Conservation (phyloP, 2,329 filamentous ascomycete species). For the Berkeleyomyces rouxiae region DNA sequence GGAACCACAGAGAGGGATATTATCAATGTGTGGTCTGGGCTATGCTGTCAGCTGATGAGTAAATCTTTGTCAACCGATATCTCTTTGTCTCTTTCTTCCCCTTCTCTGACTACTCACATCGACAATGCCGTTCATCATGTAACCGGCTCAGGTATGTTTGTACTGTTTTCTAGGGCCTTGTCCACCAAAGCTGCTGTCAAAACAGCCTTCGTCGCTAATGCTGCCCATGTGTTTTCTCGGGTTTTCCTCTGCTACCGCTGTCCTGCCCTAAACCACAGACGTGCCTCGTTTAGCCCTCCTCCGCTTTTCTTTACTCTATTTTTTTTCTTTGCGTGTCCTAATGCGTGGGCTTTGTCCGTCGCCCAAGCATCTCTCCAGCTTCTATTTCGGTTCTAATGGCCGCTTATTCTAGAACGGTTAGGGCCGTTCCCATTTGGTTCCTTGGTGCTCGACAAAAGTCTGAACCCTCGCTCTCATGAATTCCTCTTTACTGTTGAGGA, state of each 20-base stretch:
- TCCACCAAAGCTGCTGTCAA: not conserved
- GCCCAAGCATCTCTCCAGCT: not conserved
- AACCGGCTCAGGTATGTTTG: no score
- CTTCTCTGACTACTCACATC: no score
- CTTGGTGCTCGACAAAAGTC: not conserved
- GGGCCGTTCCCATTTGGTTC: not conserved
- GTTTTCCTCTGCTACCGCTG: not conserved
- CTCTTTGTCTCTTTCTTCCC: no score
- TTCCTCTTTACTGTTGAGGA: no score
- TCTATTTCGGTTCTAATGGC: not conserved
- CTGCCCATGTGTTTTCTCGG: not conserved
- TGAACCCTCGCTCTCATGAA: not conserved
- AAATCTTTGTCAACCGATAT: no score
- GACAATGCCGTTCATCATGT: no score
- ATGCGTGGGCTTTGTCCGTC: not conserved
- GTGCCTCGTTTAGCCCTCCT: not conserved
- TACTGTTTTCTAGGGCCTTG: not conserved
- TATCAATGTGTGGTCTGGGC: no score
- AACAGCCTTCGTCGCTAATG: not conserved
- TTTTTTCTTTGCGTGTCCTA: not conserved
- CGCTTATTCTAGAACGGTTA: not conserved
- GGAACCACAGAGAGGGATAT: not conserved
- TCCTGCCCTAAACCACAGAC: no score
- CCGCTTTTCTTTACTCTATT: not conserved
- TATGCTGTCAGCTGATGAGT: no score